Base-by-base conservation (phyloP, 2,329 filamentous ascomycete genomes). In the Botrytis aclada region DNA sequence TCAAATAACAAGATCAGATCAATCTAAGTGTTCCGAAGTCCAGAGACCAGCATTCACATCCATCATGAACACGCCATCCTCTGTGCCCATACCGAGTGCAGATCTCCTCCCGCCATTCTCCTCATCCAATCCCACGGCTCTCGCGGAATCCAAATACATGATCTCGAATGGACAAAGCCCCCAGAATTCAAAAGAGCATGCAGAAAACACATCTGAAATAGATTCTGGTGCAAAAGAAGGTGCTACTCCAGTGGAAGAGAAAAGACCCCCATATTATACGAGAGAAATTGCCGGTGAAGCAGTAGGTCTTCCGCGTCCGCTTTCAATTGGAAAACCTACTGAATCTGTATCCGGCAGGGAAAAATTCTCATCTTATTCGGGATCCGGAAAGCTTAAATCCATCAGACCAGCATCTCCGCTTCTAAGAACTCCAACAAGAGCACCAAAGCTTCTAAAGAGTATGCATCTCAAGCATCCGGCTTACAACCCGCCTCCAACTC, bases 111-210 rank as follows among this genome's bases (percentile, higher is more conserved):
- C 29, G 25, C 22, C 14, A 20, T 37, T 1, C 22, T 20, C 32
- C 63, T 51, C 29, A 18, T 18, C 1, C 7, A 14, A 51, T 16
- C 29, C 14, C n/a, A 45, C 6, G 8, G 2, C 14, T 34, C 2
- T 47, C 25, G 51, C 18, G 51, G 51, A 54, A n/a, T 29, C n/a
- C n/a, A 14, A n/a, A 29, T 18, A 6, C 3, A 18, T 16, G 8
- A 29, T 54, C n/a, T 29, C 14, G 25, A 18, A 54, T 16, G n/a
- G 2, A 54, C 51, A 25, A n/a, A 47, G 4, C 63, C 43, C 25
- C 5, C 12, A 6, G 3, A 25, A 10, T 12, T 1, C 25, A n/a
- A n/a, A 4, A n/a, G 2, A 18, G 14, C 34, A 0, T 9, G 1
- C 34, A 34, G 16, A 9, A 32, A 0, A 16, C 4, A 5, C 9